These are phyloP conservation scores for Colletotrichum lini DNA, from an alignment of 2,329 filamentous ascomycete genomes.

Conservation along the genomic window DNA sequence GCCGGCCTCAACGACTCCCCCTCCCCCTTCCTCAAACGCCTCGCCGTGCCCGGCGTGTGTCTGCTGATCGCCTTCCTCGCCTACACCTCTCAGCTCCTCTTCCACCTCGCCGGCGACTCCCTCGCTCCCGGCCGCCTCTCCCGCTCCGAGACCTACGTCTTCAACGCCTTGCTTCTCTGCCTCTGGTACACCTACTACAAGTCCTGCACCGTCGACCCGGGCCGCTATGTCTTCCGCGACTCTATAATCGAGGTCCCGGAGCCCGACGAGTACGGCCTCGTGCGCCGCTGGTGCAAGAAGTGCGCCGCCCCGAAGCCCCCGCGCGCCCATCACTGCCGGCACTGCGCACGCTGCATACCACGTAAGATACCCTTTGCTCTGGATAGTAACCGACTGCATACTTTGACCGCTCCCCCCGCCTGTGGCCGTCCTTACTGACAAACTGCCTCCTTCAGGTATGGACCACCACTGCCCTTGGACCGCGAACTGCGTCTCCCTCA, in stretches of 20 bases:
- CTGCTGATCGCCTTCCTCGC: slow-evolving; percentile 77
- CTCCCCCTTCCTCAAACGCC: slow-evolving; percentile 59
- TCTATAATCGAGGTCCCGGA: slow-evolving; percentile 51
- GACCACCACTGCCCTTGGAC: slow-evolving; percentile 93
- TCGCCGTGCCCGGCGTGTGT: slow-evolving; percentile 80
- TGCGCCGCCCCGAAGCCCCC: slow-evolving; percentile 82
- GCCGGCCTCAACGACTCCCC: slow-evolving; percentile 57
- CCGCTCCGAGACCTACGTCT: slow-evolving; percentile 68
- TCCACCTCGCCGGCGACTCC: slow-evolving; percentile 68
- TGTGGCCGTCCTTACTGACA: slow-evolving; percentile 2
- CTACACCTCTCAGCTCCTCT: slow-evolving; percentile 81
- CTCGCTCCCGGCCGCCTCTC: slow-evolving; percentile 74
- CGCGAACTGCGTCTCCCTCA: slow-evolving; percentile 84
- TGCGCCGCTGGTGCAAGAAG: slow-evolving; percentile 78
- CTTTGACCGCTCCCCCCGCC: not conserved
- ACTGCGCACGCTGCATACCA: slow-evolving; percentile 81
- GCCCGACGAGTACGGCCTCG: slow-evolving; percentile 46
- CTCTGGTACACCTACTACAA: slow-evolving; percentile 80
- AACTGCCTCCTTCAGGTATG: slow-evolving; percentile 63
- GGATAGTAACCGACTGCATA: too few species aligned
- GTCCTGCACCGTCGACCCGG: slow-evolving; percentile 71
- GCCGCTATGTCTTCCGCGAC: slow-evolving; percentile 64
- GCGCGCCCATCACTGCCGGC: slow-evolving; percentile 85
- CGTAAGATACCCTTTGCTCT: slow-evolving; percentile 47
- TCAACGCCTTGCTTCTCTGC: slow-evolving; percentile 76